These are phyloP conservation scores for Bryum argenteum DNA, from an alignment of 225 moss, liverwort and hornwort species.

Conservation along the genomic window DNA sequence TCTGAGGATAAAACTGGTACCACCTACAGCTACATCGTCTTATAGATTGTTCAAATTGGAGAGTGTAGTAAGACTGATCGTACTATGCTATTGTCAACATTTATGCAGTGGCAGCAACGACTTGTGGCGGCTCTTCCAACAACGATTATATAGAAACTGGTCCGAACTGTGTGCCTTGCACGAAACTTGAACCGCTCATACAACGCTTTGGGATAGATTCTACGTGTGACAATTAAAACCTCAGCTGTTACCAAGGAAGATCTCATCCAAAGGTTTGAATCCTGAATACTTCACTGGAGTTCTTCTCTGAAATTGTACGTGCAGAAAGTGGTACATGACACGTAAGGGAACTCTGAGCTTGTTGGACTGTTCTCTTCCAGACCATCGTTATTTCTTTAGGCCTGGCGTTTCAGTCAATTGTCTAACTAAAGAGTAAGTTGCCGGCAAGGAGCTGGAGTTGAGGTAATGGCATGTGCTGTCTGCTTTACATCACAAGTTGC, in stretches of 20 bases:
- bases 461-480: constrained; percentile 10
- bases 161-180: too few relatives aligned
- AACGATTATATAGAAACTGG: neutral
- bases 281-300: neutral
- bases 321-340: neutral
- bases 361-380: neutral
- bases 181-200: neutral
- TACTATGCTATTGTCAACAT: constrained; percentile 3
- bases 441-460: neutral
- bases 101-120: constrained; percentile 4
- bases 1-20: constrained; percentile 4
- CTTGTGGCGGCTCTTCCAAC: neutral
- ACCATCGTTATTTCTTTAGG: neutral
- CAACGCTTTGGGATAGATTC: neutral
- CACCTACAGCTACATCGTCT: neutral
- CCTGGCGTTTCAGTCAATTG: neutral
- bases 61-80: neutral
- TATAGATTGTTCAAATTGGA: neutral
- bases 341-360: neutral
- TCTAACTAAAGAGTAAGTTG: neutral
- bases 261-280: neutral
- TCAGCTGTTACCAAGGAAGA: neutral
- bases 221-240: neutral
- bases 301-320: neutral
- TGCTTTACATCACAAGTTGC: neutral